phyloP scores from a whole-genome alignment of 2,329 filamentous ascomycete species.

The Cercospora sesami region DNA sequence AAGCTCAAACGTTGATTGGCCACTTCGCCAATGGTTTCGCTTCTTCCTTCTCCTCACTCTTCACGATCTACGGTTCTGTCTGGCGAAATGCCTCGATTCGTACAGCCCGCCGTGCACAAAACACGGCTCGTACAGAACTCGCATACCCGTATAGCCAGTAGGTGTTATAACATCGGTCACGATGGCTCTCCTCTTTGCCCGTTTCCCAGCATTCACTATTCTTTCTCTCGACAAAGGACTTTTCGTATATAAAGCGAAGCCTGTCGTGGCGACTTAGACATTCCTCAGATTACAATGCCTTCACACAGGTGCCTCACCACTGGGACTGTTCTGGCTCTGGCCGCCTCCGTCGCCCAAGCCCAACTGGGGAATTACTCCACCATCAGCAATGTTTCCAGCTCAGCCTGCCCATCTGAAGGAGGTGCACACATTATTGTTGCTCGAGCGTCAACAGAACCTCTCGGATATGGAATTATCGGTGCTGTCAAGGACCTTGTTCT shows the following conservation, averaged over 20 bases:
- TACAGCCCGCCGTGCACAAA: not conserved
- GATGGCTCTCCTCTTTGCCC: not conserved
- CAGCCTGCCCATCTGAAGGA: slow-evolving; percentile 19
- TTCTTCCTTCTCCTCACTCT: not conserved
- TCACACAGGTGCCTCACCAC: not conserved
- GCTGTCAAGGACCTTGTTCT: slow-evolving; percentile 23
- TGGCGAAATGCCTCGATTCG: not conserved
- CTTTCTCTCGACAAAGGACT: not conserved
- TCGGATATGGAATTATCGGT: slow-evolving; percentile 25
- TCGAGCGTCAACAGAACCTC: slow-evolving; percentile 24
- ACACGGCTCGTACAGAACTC: not conserved
- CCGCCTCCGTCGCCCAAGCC: not conserved
- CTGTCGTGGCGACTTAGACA: not conserved
- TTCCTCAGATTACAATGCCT: not conserved
- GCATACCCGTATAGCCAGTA: not conserved
- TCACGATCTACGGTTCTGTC: not conserved
- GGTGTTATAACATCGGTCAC: not conserved
- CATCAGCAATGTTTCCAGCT: slow-evolving; percentile 22
- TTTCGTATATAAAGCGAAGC: not conserved
- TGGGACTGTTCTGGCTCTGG: slow-evolving; percentile 1
- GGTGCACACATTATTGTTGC: slow-evolving; percentile 29
- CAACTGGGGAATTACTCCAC: slow-evolving; percentile 7
- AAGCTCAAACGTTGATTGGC: not conserved
- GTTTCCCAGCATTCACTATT: not conserved
- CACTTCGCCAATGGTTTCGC: not conserved